phyloP scores from a whole-genome alignment of 2,329 filamentous ascomycete genomes.

The Neonectria sp. region DNA sequence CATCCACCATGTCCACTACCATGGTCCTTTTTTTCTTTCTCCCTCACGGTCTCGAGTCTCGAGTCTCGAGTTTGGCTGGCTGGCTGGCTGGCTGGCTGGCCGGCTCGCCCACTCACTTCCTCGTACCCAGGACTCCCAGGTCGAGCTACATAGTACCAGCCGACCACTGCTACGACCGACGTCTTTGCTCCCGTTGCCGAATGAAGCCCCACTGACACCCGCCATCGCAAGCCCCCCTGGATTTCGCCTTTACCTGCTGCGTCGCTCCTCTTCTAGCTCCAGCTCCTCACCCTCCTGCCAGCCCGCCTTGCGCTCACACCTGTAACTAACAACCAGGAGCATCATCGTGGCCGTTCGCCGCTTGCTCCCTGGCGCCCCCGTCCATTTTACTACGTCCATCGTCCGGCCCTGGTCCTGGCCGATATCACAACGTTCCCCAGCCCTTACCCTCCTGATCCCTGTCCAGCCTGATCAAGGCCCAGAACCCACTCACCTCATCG shows the following conservation, averaged over 20 bases:
- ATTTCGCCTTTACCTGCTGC: slow-evolving; percentile 43
- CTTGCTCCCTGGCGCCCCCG: slow-evolving; percentile 30
- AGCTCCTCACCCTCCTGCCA: slow-evolving; percentile 25
- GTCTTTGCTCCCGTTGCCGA: slow-evolving; percentile 40
- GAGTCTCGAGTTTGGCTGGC: not conserved
- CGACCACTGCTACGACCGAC: not conserved
- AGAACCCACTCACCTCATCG: slow-evolving; percentile 33
- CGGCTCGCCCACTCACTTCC: slow-evolving; percentile 12
- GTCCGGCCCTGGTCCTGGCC: slow-evolving; percentile 29
- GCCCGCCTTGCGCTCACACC: slow-evolving; percentile 40
- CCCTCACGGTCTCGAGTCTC: not conserved
- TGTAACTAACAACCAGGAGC: slow-evolving; percentile 46
- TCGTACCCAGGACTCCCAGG: slow-evolving; percentile 5
- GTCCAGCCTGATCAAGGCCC: slow-evolving; percentile 29
- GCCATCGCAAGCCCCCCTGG: slow-evolving; percentile 43
- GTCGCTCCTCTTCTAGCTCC: slow-evolving; percentile 43
- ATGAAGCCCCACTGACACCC: slow-evolving; percentile 44
- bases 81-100: no score
- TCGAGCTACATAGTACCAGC: no score
- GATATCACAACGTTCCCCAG: slow-evolving; percentile 33
- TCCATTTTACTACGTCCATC: slow-evolving; percentile 25
- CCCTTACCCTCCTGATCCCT: slow-evolving; percentile 34
- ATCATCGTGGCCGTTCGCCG: slow-evolving; percentile 38
- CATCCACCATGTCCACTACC: slow-evolving; percentile 22
- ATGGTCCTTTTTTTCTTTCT: slow-evolving; percentile 29